These are phyloP conservation scores for Rhodotorula sp. DNA, from an alignment of 1,284 basidiomycete genomes.

Conservation along the genomic window DNA sequence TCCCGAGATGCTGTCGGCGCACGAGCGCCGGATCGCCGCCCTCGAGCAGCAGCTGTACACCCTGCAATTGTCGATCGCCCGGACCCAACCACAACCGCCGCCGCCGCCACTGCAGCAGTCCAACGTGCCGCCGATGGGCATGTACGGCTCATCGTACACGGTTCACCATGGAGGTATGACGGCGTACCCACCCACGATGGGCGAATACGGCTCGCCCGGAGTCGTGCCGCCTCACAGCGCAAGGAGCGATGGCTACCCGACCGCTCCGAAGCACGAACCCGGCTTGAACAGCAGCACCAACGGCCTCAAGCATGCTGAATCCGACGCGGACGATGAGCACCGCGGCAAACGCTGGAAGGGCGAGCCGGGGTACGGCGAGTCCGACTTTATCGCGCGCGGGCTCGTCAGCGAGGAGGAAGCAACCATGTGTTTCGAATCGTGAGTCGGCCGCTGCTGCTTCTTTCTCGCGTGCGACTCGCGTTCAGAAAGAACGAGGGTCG, in stretches of 20 bases:
- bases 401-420: conserved; percentile 34
- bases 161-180: neutral
- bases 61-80: conserved; percentile 18
- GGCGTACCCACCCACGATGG: neutral
- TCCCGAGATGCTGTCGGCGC: conserved; percentile 13
- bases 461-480: neutral
- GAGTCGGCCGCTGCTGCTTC: neutral
- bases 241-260: neutral
- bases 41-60: conserved; percentile 37
- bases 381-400: conserved; percentile 35
- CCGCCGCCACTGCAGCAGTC: conserved; percentile 6
- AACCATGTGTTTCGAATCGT: conserved; percentile 35
- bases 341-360: conserved; percentile 35
- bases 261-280: conserved; percentile 19
- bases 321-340: neutral
- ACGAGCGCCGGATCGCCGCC: conserved; percentile 33
- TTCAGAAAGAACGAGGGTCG: neutral
- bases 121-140: neutral
- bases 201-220: neutral
- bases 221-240: neutral
- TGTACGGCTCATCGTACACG: neutral
- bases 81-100: conserved; percentile 4
- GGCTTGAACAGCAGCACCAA: neutral
- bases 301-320: neutral
- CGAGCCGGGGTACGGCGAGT: conserved; percentile 1